Percentiles rank a stretch among this genome's conserved stretches.
phyloP scores from a whole-genome alignment of 2,329 filamentous ascomycete species.

The Amylocarpus encephaloides region DNA sequence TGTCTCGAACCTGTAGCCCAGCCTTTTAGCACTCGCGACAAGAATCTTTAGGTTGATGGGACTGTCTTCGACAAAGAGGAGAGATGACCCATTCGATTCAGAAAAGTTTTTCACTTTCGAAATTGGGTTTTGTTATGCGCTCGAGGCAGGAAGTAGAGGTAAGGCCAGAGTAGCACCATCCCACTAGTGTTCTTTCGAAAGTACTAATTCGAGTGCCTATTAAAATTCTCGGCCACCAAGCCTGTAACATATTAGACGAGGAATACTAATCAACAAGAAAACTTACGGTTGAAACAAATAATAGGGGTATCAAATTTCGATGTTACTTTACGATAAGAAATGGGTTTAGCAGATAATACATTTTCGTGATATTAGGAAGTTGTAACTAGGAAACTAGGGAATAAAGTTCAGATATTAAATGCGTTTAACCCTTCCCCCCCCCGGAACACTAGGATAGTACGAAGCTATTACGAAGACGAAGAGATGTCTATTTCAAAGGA shows the following conservation, averaged over 20 bases:
- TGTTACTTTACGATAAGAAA: neutral
- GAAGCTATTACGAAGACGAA: too few species aligned
- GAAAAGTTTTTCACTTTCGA: neutral
- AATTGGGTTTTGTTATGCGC: neutral
- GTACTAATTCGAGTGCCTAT: too few species aligned
- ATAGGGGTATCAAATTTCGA: neutral
- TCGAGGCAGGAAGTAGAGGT: neutral
- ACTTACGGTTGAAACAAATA: neutral
- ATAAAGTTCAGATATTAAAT: too few species aligned
- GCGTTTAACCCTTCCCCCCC: too few species aligned
- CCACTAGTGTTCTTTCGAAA: neutral
- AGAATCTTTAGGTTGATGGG: neutral
- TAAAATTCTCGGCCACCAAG: too few species aligned
- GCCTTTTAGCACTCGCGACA: neutral
- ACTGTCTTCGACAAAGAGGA: neutral
- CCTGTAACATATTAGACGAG: too few species aligned
- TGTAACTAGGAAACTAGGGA: too few species aligned
- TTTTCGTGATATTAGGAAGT: too few species aligned
- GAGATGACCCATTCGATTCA: neutral
- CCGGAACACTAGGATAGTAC: too few species aligned
- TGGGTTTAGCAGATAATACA: neutral
- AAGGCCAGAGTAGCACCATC: neutral
- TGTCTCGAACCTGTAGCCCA: neutral
- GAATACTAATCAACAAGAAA: neutral
- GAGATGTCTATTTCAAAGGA: too few species aligned